Base-by-base conservation (phyloP, 495 filamentous ascomycete genomes). In the Durotheca rogersii region DNA sequence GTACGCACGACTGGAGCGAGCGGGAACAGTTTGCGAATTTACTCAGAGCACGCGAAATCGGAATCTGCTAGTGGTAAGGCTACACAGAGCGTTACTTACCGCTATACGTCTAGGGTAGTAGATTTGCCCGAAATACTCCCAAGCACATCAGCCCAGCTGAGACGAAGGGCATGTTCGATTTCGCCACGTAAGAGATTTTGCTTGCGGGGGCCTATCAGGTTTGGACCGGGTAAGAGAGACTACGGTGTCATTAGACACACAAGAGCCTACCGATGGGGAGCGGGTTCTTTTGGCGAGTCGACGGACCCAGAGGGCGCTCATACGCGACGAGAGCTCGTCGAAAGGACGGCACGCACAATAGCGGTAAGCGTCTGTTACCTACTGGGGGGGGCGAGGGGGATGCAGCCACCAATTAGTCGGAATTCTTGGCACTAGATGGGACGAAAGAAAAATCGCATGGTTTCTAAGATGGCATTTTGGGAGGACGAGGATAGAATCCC, bases 391-490 rank as follows among this genome's bases (percentile, higher is more conserved):
- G 7, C 14, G 16, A 16, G 4, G 34, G 30, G 11, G 34, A 30
- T 36, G 33, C 47, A 50, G 43, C 48, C 44, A 49, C 23, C n/a
- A 47, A 53, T 45, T 30, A 58, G 53, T 51, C 33, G 41, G 12
- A 49, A 53, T 27, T 27, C 50, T 53, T 59, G 56, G 56, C 45
- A 33, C 44, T 17, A 40, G 33, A 59, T 49, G 41, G 34, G 36
- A 17, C 39, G 40, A 43, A 19, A 9, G 4, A 27, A 27, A 59
- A 59, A 59, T 59, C 34, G 49, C 56, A 59, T 59, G 40, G 30
- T 31, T n/a, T 29, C 38, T 44, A 10, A 39, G 39, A 53, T 53
- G 56, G 56, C 7, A 53, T 53, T 59, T 53, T 10, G 10, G 23
- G 14, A 36, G 34, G 31, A 41, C 45, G 34, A 45, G 44, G 19